These are phyloP conservation scores for Dissoconium aciculare DNA, from an alignment of 2,329 filamentous ascomycete genomes.

Conservation along the genomic window DNA sequence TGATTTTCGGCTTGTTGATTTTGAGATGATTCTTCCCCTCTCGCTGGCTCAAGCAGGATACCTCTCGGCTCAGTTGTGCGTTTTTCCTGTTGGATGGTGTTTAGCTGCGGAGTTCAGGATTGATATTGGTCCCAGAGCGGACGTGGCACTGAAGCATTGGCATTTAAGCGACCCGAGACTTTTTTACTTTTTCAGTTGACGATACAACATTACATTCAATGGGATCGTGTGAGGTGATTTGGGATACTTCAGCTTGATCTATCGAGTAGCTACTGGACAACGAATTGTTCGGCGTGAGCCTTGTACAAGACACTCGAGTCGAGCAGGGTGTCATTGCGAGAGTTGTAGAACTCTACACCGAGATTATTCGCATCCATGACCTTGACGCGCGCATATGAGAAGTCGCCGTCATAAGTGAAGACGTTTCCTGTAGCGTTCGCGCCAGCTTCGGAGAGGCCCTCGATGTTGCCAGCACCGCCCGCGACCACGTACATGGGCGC, in stretches of 20 bases:
- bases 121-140: too few relatives aligned
- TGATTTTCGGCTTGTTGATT: constrained; percentile 1
- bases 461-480: constrained; percentile 43
- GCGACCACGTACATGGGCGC: constrained; percentile 42
- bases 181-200: too few relatives aligned
- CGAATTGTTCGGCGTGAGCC: constrained; percentile 10
- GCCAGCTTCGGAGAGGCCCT: constrained; percentile 34
- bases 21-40: too few relatives aligned
- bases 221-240: too few relatives aligned
- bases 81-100: too few relatives aligned
- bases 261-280: constrained; percentile 8
- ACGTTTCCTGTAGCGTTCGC: constrained; percentile 30
- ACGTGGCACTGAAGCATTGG: too few relatives aligned
- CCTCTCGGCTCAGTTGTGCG: too few relatives aligned
- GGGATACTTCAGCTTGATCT: too few relatives aligned
- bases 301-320: constrained; percentile 15
- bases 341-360: constrained; percentile 38
- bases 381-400: constrained; percentile 36
- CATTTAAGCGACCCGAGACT: too few relatives aligned
- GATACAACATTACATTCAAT: too few relatives aligned
- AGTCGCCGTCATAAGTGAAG: constrained; percentile 39
- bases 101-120: too few relatives aligned
- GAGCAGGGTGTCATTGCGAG: constrained; percentile 26
- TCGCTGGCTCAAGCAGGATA: too few relatives aligned
- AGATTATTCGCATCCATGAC: constrained; percentile 34